Base-by-base conservation (phyloP, 208 protist genomes). In the Vickermania spadyakhi region DNA sequence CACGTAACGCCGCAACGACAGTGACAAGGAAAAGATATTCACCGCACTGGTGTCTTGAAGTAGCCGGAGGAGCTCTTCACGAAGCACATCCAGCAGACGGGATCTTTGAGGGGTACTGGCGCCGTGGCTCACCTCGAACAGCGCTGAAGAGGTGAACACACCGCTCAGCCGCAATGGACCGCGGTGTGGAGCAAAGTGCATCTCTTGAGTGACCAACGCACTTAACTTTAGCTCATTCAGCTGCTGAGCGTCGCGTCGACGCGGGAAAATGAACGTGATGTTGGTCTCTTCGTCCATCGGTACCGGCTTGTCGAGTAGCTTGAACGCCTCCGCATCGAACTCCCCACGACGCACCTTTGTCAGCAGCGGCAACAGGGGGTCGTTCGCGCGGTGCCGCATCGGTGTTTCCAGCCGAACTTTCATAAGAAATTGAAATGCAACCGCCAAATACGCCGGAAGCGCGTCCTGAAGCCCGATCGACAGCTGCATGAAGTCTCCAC, bases 401-500 rank as follows among this genome's bases (percentile, higher is more conserved):
- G 84, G 84, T 18, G 88, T 92, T 28, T 86, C 73, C 0, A 95
- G 66, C 14, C 75, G 66, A 28, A 92, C 56, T 36, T 70, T 31
- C 23, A 92, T 54, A 26, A 95, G 61, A 45, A 81, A 57, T 28
- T 64, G 22, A 54, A 95, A 92, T 4, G 72, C 72, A 0, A 45
- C 64, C 49, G 74, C 83, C 60, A 74, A 36, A 73, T 86, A 95
- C 23, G 68, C 71, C 1, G 82, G 85, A 26, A 75, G 64, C 7
- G 67, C 52, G 2, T 75, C 61, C 11, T 23, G 56, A 30, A 58
- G 64, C 1, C 67, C 58, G 22, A 60, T 79, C 1, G 82, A 80
- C 3, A 97, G 82, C 79, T 97, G 91, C 54, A 96, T 52, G 68
- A 97, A 96, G 66, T 97, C 93, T 1, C 93, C 93, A 61, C 87